Base-by-base conservation (phyloP, 129 eudicot species). In the Centella asiatica region DNA sequence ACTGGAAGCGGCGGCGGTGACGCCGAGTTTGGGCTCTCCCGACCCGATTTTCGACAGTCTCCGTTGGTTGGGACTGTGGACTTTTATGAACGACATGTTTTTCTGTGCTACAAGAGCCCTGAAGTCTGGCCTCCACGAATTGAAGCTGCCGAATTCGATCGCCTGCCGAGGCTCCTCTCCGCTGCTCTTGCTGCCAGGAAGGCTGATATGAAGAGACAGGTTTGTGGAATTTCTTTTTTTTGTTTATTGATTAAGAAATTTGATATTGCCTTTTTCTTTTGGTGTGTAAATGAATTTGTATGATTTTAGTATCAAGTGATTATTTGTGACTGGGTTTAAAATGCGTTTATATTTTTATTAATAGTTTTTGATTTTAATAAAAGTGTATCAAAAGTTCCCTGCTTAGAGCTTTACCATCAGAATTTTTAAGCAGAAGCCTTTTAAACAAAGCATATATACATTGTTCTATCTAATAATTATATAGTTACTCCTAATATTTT, bases 121-220 rank as follows among this genome's bases (percentile, higher is more conserved):
- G 76, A 75, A 57, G 93, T 81, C 19, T 92, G 98, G 98, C 98
- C 98, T 22, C 85, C 90, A 10, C 74, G 96, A 7, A 87, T 87
- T 39, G 88, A 87, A 74, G 96, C 95, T 29, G 86, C 96, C 27
- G 99, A 92, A 71, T 87, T 92, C 72, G 99, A 92, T 82, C 86
- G 96, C 57, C 65, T 92, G 67, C 99, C 99, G 26, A 65, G 96
- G 67, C 82, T 92, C 36, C 82, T 87, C 14, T 81, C 96, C 10
- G 99, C 95, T 9, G 95, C 92, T 42, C 72, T 92, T 39, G 67
- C 80, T 6, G 74, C 95, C 24, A 62, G 86, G 57, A 84, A 84
- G 71, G 6, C 68, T 64, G 78, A 76, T 50, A 76, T 92, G 79
- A 77, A 71, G 24, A 75, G 73, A 20, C 79, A 75, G 85, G 98